Evolutionary conservation across 225 moss, liverwort and hornwort genomes (phyloP), one percentile per base, ranked within the genome.

Genomic region (Asterella californica): DNA sequence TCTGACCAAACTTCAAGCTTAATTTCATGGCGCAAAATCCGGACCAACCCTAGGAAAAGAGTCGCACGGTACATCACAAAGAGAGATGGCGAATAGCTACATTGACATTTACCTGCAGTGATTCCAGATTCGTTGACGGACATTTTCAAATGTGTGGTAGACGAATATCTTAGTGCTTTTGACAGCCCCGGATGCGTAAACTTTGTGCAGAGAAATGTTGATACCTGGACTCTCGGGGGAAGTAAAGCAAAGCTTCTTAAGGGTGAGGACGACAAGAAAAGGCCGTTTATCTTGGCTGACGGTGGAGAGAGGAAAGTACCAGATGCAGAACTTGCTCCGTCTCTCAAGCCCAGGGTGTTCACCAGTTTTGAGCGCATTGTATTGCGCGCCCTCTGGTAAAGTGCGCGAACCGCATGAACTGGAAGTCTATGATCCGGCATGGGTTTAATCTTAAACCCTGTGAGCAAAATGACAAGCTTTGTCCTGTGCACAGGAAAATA

Each of bases 81-180:
- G 22, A 2, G 25, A 47, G 21, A 29, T 25, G 71, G n/a, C 47
- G 47, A 47, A 6, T 22, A 47, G n/a, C 46, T 67, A 2, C 47
- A 22, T 25, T 48, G 71, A 4, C 12, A 71, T 24, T 53, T 55
- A 76, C 86, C 86, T 62, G 74, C 52, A 45, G 36, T 68, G 62
- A 50, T 74, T 42, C 61, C 60, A 74, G 77, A 66, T 32, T 53
- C 77, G 42, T 73, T 76, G 53, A 53, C 10, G 61, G 77, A 62
- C 85, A 85, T 85, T 67, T 63, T 82, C 34, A 65, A 71, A 5
- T 45, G 59, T 1, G 10, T 9, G 22, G 25, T 57, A 11, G 59
- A 59, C 74, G 74, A 52, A 10, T 53, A 52, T 9, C 30, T 15
- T 32, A 32, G 54, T 46, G 32, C 27, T 53, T 17, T 54, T 2